These are phyloP conservation scores for Leccinum obscurum DNA, from an alignment of 768 basidiomycete species.

Conservation along the genomic window DNA sequence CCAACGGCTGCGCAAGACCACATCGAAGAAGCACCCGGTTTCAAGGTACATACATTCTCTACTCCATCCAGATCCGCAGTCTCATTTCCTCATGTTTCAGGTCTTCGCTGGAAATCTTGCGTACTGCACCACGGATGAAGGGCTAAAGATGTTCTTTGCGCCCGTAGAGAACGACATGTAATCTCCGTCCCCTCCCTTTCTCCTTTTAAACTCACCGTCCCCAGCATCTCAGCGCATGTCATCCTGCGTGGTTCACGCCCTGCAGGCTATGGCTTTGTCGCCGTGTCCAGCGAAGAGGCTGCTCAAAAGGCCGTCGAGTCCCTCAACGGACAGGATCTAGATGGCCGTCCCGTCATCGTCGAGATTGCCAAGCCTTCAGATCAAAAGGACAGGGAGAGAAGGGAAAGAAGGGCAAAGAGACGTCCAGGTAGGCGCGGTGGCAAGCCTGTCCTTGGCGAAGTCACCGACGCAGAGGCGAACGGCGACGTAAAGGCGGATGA, in stretches of 20 bases:
- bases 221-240: conserved; percentile 79
- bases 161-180: conserved; percentile 87
- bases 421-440: conserved; percentile 81
- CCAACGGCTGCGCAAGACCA: conserved; percentile 73
- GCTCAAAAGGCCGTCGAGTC: conserved; percentile 82
- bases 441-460: conserved; percentile 86
- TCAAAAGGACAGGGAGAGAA: conserved; percentile 78
- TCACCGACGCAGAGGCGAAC: conserved; percentile 86
- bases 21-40: conserved; percentile 71
- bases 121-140: conserved; percentile 91
- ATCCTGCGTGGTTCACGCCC: conserved; percentile 84
- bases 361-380: conserved; percentile 92
- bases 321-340: conserved; percentile 87
- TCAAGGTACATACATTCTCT: conserved; percentile 57
- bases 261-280: conserved; percentile 92
- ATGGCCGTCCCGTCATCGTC: conserved; percentile 85
- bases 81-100: conserved; percentile 39
- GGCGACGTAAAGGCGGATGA: conserved; percentile 68
- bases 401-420: conserved; percentile 77
- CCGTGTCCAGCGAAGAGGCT: conserved; percentile 76
- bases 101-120: conserved; percentile 96
- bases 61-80: conserved; percentile 18
- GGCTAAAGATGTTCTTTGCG: conserved; percentile 92
- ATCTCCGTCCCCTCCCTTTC: conserved; percentile 33
- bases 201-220: conserved; percentile 13